phyloP scores from a whole-genome alignment of 1,284 basidiomycete genomes.

The Cryptococcus maquisensis region DNA sequence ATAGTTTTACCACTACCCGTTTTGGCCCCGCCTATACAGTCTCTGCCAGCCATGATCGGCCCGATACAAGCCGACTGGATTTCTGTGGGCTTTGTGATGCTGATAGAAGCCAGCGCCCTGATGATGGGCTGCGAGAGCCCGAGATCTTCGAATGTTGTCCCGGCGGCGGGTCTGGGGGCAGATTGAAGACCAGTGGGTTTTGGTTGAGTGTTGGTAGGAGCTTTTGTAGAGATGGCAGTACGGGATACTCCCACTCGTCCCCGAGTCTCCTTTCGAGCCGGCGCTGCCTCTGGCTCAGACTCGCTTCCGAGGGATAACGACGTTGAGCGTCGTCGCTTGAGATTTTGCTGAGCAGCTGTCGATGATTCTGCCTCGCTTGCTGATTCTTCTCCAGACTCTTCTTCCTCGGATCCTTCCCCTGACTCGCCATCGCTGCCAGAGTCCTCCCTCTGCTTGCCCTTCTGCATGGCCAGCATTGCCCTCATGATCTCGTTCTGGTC shows the following conservation, averaged over 20 bases:
- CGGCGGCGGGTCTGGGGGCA: conserved; percentile 65
- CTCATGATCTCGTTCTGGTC: conserved; percentile 41
- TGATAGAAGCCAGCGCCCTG: conserved; percentile 70
- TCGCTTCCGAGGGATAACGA: conserved; percentile 1
- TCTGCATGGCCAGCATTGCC: conserved; percentile 46
- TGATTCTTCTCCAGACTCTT: conserved; percentile 8
- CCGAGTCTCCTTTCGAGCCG: conserved; percentile 12
- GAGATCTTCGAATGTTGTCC: conserved; percentile 62
- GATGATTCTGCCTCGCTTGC: not conserved
- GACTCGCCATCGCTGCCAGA: conserved; percentile 6
- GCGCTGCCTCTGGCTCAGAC: not conserved
- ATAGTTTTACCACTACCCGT: conserved; percentile 98
- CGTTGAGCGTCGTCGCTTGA: conserved; percentile 6
- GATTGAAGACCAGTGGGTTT: conserved; percentile 55
- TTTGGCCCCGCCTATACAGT: conserved; percentile 96
- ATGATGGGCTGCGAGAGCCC: conserved; percentile 71
- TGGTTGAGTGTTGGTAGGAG: not conserved
- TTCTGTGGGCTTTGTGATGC: conserved; percentile 79
- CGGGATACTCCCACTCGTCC: conserved; percentile 3
- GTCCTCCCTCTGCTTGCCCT: conserved; percentile 16
- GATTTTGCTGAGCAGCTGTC: not conserved
- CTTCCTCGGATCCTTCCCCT: conserved; percentile 9
- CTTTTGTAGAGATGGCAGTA: conserved; percentile 1
- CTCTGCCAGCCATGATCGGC: conserved; percentile 72
- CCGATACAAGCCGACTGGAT: conserved; percentile 90